phyloP scores from a whole-genome alignment of 768 basidiomycete species.

The Paxillus rubicundulus region DNA sequence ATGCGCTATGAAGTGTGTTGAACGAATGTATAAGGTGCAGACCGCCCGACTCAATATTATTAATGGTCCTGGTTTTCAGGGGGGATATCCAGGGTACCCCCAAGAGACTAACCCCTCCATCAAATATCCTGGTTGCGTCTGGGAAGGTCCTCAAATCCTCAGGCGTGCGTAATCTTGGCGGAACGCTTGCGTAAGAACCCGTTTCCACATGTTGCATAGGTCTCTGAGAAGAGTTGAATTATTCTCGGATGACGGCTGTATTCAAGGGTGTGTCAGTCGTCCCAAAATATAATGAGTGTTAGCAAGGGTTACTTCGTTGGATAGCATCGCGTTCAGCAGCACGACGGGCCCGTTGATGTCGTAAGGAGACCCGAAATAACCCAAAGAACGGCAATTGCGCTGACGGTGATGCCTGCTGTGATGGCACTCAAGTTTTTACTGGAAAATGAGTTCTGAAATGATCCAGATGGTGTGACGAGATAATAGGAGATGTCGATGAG shows the following conservation, averaged over 20 bases:
- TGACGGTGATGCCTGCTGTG: not conserved
- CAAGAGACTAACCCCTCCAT: slow-evolving; percentile 1
- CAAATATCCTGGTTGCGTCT: slow-evolving; percentile 1
- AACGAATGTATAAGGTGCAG: not conserved
- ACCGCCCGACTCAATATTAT: not conserved
- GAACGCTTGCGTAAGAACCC: not conserved
- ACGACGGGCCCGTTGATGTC: not conserved
- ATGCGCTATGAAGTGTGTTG: not conserved
- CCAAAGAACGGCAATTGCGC: not conserved
- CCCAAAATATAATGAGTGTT: not conserved
- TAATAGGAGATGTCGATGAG: not conserved
- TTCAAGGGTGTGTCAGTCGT: not conserved
- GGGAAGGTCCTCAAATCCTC: not conserved
- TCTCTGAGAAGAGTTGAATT: not conserved
- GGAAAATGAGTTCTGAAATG: not conserved
- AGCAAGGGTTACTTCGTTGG: no score
- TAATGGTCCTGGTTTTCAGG: slow-evolving; percentile 5
- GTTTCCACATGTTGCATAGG: not conserved
- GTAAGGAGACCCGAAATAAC: not conserved
- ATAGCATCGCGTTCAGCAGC: not conserved
- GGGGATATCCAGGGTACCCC: not conserved
- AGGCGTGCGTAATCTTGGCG: not conserved
- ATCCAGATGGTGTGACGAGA: not conserved
- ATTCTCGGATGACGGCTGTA: not conserved
- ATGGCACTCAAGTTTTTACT: not conserved